Base-by-base conservation (phyloP, 805 yeast species). In the Candida endomychidarum region DNA sequence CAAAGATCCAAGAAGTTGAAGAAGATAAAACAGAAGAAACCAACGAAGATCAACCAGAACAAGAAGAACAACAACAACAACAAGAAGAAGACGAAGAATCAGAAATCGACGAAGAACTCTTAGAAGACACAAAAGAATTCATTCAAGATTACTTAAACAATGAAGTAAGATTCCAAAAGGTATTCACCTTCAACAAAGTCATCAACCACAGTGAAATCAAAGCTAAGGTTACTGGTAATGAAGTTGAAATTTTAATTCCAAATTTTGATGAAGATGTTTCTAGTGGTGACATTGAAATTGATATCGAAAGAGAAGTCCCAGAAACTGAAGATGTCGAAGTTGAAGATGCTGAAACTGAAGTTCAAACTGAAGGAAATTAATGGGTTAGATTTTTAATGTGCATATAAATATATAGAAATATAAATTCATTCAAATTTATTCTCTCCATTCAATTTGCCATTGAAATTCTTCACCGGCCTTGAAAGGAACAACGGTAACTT, bases 371-470 rank as follows among this genome's bases (percentile, higher is more conserved):
- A 19, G 12, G 27, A 16, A 15, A 28, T 15, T 11, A 11, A 32
- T 25, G 26, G 34, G 34, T 15, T 25, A 26, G 12, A 10, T 24
- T 12, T 24, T 24, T n/a, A n/a, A 5, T 25, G 22, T 38, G 41
- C 34, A 32, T 30, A 32, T 30, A 30, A 30, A 33, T 32, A 27
- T 26, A 35, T 18, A 35, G 20, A 3, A 37, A 21, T 28, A 37
- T 37, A 35, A n/a, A 26, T 26, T 25, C 28, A 27, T 31, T 31
- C 23, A 15, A 16, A 15, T 10, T 16, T 17, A 18, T 8, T 20
- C 21, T 49, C 71, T 60, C 97, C 97, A 90, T 61, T 83, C 85
- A 4, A 79, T 75, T 8, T 78, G 61, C 88, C 95, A 91, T 22
- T 70, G 55, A 36, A 91, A 71, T 41, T 70, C 74, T 38, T 83